Evolutionary conservation across 108 stramenopile genomes (phyloP), one percentile per base, ranked within the genome.

Genomic region (Epithemia pelagica): DNA sequence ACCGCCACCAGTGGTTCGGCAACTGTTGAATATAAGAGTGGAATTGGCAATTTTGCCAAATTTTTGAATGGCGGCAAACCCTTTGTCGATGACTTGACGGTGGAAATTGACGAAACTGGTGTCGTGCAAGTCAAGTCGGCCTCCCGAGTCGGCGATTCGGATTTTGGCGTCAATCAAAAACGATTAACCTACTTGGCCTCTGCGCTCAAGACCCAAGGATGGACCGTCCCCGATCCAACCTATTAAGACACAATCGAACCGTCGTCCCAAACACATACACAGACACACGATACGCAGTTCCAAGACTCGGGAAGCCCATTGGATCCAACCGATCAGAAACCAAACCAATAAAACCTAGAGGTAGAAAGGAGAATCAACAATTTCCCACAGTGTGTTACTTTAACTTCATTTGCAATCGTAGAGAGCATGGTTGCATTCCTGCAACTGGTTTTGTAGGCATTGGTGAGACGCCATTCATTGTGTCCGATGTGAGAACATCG

Each of bases 61-160:
- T 73, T 79, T 25, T 85, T 94, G 73, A 94, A 94, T 60, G 89
- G 81, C 3, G 90, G 90, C n/a, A 91, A 86, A 54, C 89, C 92
- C 21, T 94, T 91, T 65, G 73, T 88, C 0, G 92, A 94, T 68
- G 92, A 94, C 74, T 69, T 94, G 59, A 73, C 77, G 25, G 62
- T 94, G 31, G 79, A 82, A 54, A 70, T 88, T 31, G 67, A 61
- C 5, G 76, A 73, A 52, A 77, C 68, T 52, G 85, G 79, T 18
- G 64, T 59, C 0, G 88, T 89, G 28, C 68, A 77, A 54, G 80
- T 89, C 19, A 61, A 77, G n/a, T 82, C 81, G 28, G 62, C 78
- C 2, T 82, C 80, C 59, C 78, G 92, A 18, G 69, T 91, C n/a
- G 92, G 92, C 23, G 89, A 90, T 53, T 82, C 80, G 32, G 92